Evolutionary conservation across 1,284 basidiomycete genomes (phyloP).

Genomic region (Inonotus hispidus): DNA sequence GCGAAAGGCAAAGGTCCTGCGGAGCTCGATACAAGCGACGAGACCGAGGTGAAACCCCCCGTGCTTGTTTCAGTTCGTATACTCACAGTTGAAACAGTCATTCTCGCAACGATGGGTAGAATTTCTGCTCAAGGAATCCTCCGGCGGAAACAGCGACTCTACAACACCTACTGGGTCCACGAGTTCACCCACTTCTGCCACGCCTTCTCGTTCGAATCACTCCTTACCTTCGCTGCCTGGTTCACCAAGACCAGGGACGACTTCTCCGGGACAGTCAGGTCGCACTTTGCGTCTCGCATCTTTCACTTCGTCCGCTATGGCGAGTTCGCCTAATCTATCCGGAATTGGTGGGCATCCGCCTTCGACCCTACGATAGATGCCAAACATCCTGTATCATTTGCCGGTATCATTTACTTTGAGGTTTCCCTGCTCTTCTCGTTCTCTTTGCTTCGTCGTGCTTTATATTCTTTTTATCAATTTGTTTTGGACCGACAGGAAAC

Average conservation of each 20-base stretch:
- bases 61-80: not conserved
- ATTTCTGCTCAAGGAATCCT: conserved; percentile 87
- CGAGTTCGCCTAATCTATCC: conserved; percentile 34
- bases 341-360: not conserved
- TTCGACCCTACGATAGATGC: not conserved
- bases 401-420: not conserved
- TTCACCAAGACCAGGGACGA: conserved; percentile 25
- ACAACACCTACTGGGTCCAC: not conserved
- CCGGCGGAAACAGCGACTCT: conserved; percentile 37
- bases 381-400: not conserved
- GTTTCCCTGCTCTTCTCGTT: not conserved
- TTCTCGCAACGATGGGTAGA: conserved; percentile 95
- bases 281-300: conserved; percentile 43
- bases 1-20: conserved; percentile 38
- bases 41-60: conserved; percentile 56
- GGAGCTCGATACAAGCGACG: conserved; percentile 69
- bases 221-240: conserved; percentile 46
- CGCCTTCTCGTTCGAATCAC: conserved; percentile 38
- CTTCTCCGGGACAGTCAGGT: conserved; percentile 24
- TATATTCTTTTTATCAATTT: not conserved
- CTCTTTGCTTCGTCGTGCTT: not conserved
- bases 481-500: not conserved
- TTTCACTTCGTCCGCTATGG: conserved; percentile 47
- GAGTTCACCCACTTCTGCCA: conserved; percentile 27
- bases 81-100: conserved; percentile 45